Evolutionary conservation across 2,329 filamentous ascomycete genomes (phyloP).

Genomic region (Colletotrichum navitas): DNA sequence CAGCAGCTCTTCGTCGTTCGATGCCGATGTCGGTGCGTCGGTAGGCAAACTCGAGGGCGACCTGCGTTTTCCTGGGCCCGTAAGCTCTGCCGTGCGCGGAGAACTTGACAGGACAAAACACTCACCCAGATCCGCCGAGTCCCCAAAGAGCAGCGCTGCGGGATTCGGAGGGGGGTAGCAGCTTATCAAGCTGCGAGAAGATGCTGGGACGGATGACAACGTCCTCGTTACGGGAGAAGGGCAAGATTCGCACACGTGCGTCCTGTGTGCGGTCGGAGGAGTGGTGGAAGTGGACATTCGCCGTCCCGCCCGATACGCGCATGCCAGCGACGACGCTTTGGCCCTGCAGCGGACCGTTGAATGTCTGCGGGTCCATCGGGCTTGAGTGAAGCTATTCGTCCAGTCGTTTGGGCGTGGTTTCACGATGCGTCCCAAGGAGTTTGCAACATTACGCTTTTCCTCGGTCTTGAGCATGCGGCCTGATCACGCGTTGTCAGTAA

Average conservation of each 20-base stretch:
- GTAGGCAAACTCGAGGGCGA: constrained; percentile 4
- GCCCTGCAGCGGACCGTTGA: neutral
- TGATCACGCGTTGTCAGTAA: neutral
- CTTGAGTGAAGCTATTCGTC: neutral
- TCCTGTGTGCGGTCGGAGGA: neutral
- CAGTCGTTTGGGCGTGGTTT: neutral
- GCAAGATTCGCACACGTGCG: neutral
- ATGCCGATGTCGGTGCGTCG: neutral
- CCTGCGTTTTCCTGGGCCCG: neutral
- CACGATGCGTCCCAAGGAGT: neutral
- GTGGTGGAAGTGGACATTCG: neutral
- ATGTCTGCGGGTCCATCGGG: neutral
- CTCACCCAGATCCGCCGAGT: neutral
- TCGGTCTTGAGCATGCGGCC: neutral
- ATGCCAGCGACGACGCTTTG: constrained; percentile 5
- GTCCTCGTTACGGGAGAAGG: neutral
- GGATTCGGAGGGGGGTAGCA: neutral
- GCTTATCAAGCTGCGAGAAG: neutral
- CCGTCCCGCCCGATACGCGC: neutral
- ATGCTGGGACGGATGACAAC: neutral
- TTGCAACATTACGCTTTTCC: neutral
- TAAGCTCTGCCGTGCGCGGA: neutral
- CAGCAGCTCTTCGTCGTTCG: neutral
- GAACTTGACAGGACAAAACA: neutral
- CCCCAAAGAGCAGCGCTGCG: neutral